These are phyloP conservation scores for Coniochaeta sp. DNA, from an alignment of 2,329 filamentous ascomycete genomes.

Conservation along the genomic window DNA sequence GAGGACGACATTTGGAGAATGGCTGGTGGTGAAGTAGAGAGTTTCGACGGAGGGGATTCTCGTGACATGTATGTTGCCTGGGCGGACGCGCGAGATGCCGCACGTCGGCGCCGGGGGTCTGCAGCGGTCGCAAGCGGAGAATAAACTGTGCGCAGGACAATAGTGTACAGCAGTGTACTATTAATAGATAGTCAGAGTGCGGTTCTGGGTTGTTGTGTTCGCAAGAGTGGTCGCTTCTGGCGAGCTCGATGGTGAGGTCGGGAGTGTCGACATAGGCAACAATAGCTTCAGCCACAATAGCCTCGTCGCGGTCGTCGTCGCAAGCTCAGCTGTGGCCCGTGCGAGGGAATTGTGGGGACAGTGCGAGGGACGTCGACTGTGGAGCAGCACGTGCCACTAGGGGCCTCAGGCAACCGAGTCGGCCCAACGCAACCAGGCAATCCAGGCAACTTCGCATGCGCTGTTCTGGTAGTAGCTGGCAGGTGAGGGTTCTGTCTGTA, in stretches of 20 bases:
- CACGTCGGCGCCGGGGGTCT: not conserved
- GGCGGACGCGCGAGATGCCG: not conserved
- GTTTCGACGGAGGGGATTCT: not conserved
- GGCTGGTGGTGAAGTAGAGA: not conserved
- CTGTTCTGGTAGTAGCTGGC: too few species aligned
- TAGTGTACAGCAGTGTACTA: too few species aligned
- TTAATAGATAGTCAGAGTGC: too few species aligned
- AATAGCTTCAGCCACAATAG: constrained; percentile 1
- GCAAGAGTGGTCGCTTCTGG: not conserved
- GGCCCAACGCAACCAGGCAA: not conserved
- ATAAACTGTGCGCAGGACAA: not conserved
- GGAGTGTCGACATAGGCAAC: not conserved
- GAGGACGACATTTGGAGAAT: not conserved
- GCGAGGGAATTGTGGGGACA: not conserved
- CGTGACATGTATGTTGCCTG: not conserved
- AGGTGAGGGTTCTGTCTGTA: not conserved
- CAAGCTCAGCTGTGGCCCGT: not conserved
- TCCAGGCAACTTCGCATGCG: not conserved
- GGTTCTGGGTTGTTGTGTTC: not conserved
- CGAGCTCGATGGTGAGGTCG: not conserved
- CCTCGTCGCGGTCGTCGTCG: not conserved
- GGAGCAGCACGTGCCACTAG: not conserved
- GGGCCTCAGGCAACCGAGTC: not conserved
- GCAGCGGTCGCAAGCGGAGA: not conserved
- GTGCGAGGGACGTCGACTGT: not conserved